phyloP scores from a whole-genome alignment of 139 green algal species.

The Chlamydomonas sp. region DNA sequence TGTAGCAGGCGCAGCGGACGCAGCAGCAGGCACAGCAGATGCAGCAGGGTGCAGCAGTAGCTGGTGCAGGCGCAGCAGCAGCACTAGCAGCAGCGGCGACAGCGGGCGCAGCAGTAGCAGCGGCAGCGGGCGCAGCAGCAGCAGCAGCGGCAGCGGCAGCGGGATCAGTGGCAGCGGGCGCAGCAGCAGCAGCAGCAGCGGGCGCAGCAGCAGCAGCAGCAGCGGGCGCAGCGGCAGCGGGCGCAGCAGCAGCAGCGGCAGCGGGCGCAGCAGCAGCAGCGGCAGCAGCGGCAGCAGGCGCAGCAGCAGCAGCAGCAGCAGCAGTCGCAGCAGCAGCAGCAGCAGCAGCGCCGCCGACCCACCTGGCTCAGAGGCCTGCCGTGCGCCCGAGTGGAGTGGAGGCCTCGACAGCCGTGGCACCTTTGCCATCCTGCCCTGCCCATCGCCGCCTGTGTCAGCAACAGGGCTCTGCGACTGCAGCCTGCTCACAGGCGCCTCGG shows the following conservation, averaged over 20 bases:
- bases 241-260: neutral
- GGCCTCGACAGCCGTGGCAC: too few species aligned
- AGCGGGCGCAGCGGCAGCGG: neutral
- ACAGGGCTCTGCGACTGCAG: neutral
- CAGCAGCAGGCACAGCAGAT: neutral
- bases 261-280: neutral
- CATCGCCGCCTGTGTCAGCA: neutral
- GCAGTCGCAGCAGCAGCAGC: neutral
- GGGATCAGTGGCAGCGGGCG: neutral
- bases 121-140: neutral
- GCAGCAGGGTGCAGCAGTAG: neutral
- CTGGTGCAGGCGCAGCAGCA: neutral
- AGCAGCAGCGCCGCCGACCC: neutral
- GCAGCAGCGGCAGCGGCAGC: neutral
- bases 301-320: neutral
- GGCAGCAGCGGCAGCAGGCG: neutral
- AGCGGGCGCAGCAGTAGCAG: too few species aligned
- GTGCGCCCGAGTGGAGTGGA: too few species aligned
- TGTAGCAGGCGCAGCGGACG: neutral
- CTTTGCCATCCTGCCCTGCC: too few species aligned
- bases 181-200: neutral
- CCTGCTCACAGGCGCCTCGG: too few species aligned
- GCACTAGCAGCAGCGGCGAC: neutral
- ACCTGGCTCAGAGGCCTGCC: too few species aligned
- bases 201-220: neutral